Evolutionary conservation across 1,284 basidiomycete genomes (phyloP).

Genomic region (Microbotryomycetes sp.): DNA sequence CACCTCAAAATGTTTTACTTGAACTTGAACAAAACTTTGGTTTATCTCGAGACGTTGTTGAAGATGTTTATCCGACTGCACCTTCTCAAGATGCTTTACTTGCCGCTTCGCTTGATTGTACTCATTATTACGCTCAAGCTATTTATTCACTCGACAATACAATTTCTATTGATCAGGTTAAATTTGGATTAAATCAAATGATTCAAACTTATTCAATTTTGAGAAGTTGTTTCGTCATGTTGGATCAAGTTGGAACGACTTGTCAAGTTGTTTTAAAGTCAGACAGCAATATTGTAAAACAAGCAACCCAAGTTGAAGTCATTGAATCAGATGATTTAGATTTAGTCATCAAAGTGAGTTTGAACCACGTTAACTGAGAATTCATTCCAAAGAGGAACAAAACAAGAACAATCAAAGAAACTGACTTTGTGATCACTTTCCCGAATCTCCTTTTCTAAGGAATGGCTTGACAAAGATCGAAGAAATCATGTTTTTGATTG

Average conservation of each 20-base stretch:
- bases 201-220: slow-evolving; percentile 23
- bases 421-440: no score
- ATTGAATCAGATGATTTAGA: neutral
- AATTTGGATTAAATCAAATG: slow-evolving; percentile 8
- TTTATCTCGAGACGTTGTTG: slow-evolving; percentile 9
- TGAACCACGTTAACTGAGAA: neutral
- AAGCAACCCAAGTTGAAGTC: slow-evolving; percentile 4
- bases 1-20: neutral
- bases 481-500: slow-evolving; percentile 22
- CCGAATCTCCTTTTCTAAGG: slow-evolving; percentile 1
- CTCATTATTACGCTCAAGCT: slow-evolving; percentile 35
- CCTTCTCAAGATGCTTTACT: slow-evolving; percentile 34
- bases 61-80: slow-evolving; percentile 32
- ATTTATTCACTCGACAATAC: slow-evolving; percentile 21
- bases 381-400: no score
- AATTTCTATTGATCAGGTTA: slow-evolving; percentile 7
- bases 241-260: slow-evolving; percentile 8
- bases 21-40: slow-evolving; percentile 10
- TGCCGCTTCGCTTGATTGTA: slow-evolving; percentile 30
- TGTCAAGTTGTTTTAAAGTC: slow-evolving; percentile 24
- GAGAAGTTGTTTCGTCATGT: slow-evolving; percentile 28
- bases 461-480: slow-evolving; percentile 26
- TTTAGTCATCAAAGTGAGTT: slow-evolving; percentile 14
- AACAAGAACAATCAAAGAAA: no score
- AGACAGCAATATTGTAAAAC: slow-evolving; percentile 17